A percentile compares a stretch with the other conserved stretches of the same genome.
phyloP scores from a whole-genome alignment of 371 early-diverging fungal genomes.

The Basidiobolus meristosporus region DNA sequence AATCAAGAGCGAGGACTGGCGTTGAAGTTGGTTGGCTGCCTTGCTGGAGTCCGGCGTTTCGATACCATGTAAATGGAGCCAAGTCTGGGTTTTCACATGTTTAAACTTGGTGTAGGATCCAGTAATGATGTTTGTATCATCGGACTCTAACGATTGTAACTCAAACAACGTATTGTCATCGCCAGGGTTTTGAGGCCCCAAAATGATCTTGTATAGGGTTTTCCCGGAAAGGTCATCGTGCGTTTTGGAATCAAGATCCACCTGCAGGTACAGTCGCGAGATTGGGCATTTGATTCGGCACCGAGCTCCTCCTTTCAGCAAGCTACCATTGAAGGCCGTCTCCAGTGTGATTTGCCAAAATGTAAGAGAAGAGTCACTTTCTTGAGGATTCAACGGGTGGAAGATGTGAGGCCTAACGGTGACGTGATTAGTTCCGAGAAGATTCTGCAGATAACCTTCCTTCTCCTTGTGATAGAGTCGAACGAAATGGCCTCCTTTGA shows the following conservation, averaged over 20 bases:
- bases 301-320: constrained; percentile 16
- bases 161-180: constrained; percentile 17
- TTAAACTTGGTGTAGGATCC: constrained; percentile 21
- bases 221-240: constrained; percentile 16
- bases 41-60: too few species aligned
- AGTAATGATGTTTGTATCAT: constrained; percentile 6
- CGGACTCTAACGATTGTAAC: constrained; percentile 10
- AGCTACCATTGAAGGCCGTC: constrained; percentile 11
- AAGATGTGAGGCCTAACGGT: constrained; percentile 15
- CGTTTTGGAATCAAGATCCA: constrained; percentile 16
- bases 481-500: constrained; percentile 18
- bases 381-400: constrained; percentile 30
- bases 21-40: too few species aligned
- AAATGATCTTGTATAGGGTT: constrained; percentile 5
- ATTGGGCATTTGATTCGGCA: constrained; percentile 21
- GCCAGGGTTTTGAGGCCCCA: not conserved
- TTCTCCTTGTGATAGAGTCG: constrained; percentile 32
- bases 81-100: constrained; percentile 20
- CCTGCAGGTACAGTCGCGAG: constrained; percentile 18
- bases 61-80: constrained; percentile 15
- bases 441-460: constrained; percentile 20
- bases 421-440: not conserved
- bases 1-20: not conserved
- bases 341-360: constrained; percentile 28
- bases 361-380: constrained; percentile 20